phyloP scores from a whole-genome alignment of 192 early-diverging fungal genomes.

The Backusella tarrabulga region DNA sequence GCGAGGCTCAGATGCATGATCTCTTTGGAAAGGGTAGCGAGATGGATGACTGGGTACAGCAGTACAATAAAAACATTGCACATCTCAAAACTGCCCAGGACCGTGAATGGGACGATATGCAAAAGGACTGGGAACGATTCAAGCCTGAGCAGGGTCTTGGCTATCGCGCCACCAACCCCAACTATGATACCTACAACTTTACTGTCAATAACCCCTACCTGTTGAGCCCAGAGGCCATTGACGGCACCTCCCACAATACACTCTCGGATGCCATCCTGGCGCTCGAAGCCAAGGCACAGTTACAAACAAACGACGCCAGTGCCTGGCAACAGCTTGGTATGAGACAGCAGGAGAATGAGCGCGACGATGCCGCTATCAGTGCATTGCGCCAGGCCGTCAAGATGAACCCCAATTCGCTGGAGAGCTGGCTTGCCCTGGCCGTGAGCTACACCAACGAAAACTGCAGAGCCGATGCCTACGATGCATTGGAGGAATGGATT shows the following conservation, averaged over 20 bases:
- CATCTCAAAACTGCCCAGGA: constrained; percentile 63
- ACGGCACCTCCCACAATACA: constrained; percentile 53
- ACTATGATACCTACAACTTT: constrained; percentile 73
- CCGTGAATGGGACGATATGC: constrained; percentile 67
- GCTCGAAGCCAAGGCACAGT: constrained; percentile 83
- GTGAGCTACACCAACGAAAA: constrained; percentile 95
- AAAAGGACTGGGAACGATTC: constrained; percentile 65
- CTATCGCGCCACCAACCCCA: constrained; percentile 51
- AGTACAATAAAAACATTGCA: constrained; percentile 68
- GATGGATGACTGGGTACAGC: constrained; percentile 65
- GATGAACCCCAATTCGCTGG: constrained; percentile 69
- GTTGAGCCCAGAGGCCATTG: constrained; percentile 46
- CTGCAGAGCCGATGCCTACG: constrained; percentile 79
- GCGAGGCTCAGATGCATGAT: constrained; percentile 40
- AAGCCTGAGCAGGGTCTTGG: constrained; percentile 39
- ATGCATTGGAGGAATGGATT: constrained; percentile 87
- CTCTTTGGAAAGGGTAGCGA: constrained; percentile 53
- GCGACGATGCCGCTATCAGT: constrained; percentile 86
- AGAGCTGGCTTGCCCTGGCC: constrained; percentile 84
- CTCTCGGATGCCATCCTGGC: constrained; percentile 84
- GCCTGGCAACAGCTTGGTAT: constrained; percentile 86
- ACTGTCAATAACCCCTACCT: constrained; percentile 75
- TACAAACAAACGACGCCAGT: constrained; percentile 68
- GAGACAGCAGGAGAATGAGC: constrained; percentile 94
- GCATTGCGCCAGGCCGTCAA: constrained; percentile 80